These are phyloP conservation scores for Hypomyces perniciosus DNA, from an alignment of 2,329 filamentous ascomycete genomes.

Conservation along the genomic window DNA sequence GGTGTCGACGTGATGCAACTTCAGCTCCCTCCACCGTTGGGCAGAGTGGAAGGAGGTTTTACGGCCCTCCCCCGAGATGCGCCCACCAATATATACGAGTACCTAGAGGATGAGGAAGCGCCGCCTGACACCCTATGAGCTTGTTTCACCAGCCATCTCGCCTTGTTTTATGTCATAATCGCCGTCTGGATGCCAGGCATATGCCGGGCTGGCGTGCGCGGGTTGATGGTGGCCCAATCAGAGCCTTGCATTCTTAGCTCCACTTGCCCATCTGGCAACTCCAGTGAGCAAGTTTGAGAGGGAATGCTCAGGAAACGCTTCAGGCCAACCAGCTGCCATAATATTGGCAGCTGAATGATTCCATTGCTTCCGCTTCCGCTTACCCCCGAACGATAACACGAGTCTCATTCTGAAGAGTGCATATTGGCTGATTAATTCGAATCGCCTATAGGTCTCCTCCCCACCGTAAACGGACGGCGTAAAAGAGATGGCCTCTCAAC, in stretches of 20 bases:
- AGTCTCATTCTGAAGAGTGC: too few species aligned
- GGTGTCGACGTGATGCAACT: not conserved
- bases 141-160: not conserved
- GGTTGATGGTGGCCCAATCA: slow-evolving; percentile 25
- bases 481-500: slow-evolving; percentile 3
- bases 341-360: too few species aligned
- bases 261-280: slow-evolving; percentile 22
- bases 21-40: too few species aligned
- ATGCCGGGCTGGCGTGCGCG: not conserved
- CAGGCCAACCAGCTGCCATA: not conserved
- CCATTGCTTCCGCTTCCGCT: not conserved
- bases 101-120: too few species aligned
- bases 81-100: too few species aligned
- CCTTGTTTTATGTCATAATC: not conserved
- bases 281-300: slow-evolving; percentile 32
- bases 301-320: slow-evolving; percentile 22
- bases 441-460: too few species aligned
- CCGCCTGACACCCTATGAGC: not conserved
- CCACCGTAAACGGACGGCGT: not conserved
- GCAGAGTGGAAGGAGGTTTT: too few species aligned
- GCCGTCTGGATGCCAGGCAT: not conserved
- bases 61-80: too few species aligned
- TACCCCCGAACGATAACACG: too few species aligned
- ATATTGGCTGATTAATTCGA: too few species aligned
- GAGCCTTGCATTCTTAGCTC: slow-evolving; percentile 11